Conservation (phyloP, 2,329 filamentous ascomycete species). For the Nemania sp. region DNA sequence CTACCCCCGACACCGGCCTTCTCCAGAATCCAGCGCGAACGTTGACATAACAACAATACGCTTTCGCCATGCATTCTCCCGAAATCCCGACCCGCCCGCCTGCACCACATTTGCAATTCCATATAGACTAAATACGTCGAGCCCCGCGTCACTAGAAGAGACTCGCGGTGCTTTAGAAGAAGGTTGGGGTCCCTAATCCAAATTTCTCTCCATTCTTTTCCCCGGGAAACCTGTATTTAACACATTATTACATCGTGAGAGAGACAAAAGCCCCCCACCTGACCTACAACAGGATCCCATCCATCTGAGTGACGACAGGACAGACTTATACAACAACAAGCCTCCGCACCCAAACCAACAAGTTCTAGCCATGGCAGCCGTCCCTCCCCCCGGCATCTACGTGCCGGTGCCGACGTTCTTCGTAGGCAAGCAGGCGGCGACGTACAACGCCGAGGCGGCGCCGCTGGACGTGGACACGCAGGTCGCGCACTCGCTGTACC, state of each 20-base stretch:
- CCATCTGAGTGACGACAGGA: not conserved
- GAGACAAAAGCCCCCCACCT: too few species aligned
- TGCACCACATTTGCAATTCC: conserved; percentile 10
- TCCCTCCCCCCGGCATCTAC: conserved; percentile 55
- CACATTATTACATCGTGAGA: too few species aligned
- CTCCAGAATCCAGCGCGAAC: not conserved
- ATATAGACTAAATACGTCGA: conserved; percentile 8
- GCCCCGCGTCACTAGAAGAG: conserved; percentile 28
- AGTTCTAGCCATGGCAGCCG: conserved; percentile 26
- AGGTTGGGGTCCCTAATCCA: not conserved
- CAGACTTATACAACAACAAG: too few species aligned
- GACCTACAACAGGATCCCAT: not conserved
- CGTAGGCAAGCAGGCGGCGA: conserved; percentile 43
- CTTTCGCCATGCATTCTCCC: conserved; percentile 28
- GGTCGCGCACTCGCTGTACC: conserved; percentile 60
- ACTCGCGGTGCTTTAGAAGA: not conserved
- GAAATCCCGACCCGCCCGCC: conserved; percentile 27
- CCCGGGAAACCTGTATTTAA: too few species aligned
- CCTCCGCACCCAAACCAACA: not conserved
- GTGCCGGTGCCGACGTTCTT: conserved; percentile 69
- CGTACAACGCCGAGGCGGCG: conserved; percentile 50
- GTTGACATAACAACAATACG: conserved; percentile 6
- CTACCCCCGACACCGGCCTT: conserved; percentile 17
- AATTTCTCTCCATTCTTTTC: not conserved
- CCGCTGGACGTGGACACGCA: conserved; percentile 63